phyloP scores from a whole-genome alignment of 2,329 filamentous ascomycete genomes.

The Botryosphaeria dothidea region DNA sequence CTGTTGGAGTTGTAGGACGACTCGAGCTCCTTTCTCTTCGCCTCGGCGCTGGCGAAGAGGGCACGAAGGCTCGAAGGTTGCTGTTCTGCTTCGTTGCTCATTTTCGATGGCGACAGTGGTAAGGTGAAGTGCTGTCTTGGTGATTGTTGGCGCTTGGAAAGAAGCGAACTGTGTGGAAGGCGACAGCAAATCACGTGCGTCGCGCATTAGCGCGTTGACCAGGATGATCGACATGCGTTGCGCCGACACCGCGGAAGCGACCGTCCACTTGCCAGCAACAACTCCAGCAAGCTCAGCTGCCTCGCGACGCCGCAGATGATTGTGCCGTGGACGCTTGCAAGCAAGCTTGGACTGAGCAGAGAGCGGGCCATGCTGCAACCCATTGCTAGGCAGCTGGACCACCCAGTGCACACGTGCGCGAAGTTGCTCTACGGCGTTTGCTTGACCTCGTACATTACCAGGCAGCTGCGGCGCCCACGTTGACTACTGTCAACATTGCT shows the following conservation, averaged over 20 bases:
- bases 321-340: neutral
- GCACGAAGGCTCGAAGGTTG: conserved; percentile 56
- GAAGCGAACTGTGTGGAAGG: neutral
- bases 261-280: neutral
- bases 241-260: no score
- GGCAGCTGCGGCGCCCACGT: no score
- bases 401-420: neutral
- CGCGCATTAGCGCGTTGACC: conserved; percentile 5
- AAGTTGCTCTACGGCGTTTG: neutral
- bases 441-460: no score
- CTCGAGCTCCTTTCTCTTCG: conserved; percentile 59
- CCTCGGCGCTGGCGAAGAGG: conserved; percentile 58
- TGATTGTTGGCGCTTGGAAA: neutral
- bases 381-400: neutral
- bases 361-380: no score
- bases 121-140: neutral
- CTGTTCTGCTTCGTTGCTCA: conserved; percentile 40
- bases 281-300: neutral
- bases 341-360: no score
- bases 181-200: conserved; percentile 6
- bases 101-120: neutral
- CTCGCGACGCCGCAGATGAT: neutral
- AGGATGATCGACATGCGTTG: neutral
- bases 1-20: conserved; percentile 65
- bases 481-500: no score